Evolutionary conservation across 73 alveolate genomes (phyloP), one percentile per base, ranked within the genome.

Genomic region (Paramecium primaurelia): DNA sequence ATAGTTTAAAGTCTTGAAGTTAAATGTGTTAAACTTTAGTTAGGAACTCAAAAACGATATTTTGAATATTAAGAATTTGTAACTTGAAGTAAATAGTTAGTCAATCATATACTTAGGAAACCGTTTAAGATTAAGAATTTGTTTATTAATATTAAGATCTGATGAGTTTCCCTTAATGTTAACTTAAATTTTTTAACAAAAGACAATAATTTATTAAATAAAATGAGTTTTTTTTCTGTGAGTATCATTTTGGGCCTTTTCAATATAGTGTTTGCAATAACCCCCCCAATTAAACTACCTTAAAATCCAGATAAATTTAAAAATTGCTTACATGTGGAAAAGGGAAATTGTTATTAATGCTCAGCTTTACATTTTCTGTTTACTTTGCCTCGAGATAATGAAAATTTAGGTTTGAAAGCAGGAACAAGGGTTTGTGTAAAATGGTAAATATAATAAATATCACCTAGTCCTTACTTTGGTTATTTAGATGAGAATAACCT

Each of bases 401-500:
- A 16, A 18, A 18, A 42, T 0, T 32, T 49, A 28, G 75, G 51
- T 20, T 49, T 40, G 1, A 80, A 80, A 34, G 91, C 91, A 18
- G 91, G 91, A 20, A 44, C 71, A 4, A 3, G 58, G 0, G 51
- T 80, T 9, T 80, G 91, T 26, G 91, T 80, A 2, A 18, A 80
- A 80, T 80, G 91, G 91, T 80, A 80, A 1, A 7, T 6, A 0
- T 25, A 14, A 9, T 32, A 32, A 64, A 3, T 64, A 26, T 64
- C 7, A 3, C 26, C 12, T 80, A 80, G 91, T 47, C 91, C 91
- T 80, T 80, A 80, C 34, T 9, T 22, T 25, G 58, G 64, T 8
- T 80, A 80, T 80, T 12, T n/a, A 45, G 91, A 49, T 80, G 91
- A 80, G 22, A 32, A 80, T 49, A 47, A 34, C 30, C n/a, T 45